A percentile compares a stretch with the other conserved stretches of the same genome.
Evolutionary conservation across 164 flowering plant species (phyloP).

Genomic region (grape (Vitis vinifera)): DNA sequence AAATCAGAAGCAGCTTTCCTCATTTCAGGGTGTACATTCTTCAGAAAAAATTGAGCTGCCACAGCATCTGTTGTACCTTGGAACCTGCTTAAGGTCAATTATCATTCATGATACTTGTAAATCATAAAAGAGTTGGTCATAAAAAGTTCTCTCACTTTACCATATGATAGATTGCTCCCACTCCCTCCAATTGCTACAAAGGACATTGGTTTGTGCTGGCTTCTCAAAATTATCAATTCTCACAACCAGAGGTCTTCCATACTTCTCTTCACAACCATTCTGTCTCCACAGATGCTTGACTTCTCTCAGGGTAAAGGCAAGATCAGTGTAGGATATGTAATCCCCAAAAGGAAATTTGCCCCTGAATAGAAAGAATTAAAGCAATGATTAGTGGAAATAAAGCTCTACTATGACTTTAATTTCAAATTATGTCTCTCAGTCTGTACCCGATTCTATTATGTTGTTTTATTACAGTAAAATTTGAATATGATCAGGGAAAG

Average conservation of each 20-base stretch:
- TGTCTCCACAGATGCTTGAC: conserved; percentile 93
- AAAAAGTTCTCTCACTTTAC: conserved; percentile 28
- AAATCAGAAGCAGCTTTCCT: conserved; percentile 61
- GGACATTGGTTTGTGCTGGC: conserved; percentile 71
- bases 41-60: conserved; percentile 91
- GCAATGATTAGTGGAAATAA: conserved; percentile 5
- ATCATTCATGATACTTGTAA: neutral
- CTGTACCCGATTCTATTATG: neutral
- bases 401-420: neutral
- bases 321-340: conserved; percentile 68
- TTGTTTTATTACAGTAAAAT: neutral
- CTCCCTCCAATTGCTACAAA: conserved; percentile 86
- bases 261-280: conserved; percentile 59
- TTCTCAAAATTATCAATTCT: conserved; percentile 89
- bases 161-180: conserved; percentile 95
- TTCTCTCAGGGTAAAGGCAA: conserved; percentile 79
- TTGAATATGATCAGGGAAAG: neutral
- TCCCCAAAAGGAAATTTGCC: conserved; percentile 89
- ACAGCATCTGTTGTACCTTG: conserved; percentile 90
- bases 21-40: conserved; percentile 79
- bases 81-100: conserved; percentile 54
- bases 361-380: conserved; percentile 43
- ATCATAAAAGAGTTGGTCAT: neutral
- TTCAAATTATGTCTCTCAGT: neutral
- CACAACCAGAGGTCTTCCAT: conserved; percentile 59